These are phyloP conservation scores for Hammondia hammondi DNA, from an alignment of 169 alveolate species.

Conservation along the genomic window DNA sequence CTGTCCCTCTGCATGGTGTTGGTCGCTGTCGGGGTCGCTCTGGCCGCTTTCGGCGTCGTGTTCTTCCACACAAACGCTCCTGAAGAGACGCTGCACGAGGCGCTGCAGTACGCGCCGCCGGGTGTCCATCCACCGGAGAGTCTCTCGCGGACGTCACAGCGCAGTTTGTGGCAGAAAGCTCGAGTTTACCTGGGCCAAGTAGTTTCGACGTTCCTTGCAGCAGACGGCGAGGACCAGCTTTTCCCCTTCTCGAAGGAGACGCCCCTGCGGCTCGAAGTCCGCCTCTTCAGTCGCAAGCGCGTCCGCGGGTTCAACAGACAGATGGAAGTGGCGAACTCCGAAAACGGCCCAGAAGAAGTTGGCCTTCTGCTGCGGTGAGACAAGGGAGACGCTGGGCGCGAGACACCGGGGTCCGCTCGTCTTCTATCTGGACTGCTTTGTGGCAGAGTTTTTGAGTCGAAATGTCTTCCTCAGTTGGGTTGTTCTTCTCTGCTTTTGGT, in stretches of 20 bases:
- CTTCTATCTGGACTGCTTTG: too few relatives aligned
- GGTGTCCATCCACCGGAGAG: neutral
- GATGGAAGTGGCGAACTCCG: neutral
- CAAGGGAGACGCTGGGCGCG: neutral
- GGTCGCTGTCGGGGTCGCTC: neutral
- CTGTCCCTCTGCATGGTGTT: neutral
- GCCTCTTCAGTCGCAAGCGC: neutral
- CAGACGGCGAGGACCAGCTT: neutral
- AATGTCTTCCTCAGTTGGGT: too few relatives aligned
- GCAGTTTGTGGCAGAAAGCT: neutral
- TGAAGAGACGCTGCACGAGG: neutral
- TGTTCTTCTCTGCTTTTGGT: too few relatives aligned
- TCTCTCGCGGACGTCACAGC: neutral
- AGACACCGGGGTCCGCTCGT: neutral
- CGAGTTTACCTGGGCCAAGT: neutral
- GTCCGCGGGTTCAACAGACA: neutral
- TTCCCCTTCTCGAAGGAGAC: neutral
- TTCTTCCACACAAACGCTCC: neutral
- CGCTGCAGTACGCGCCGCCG: too few relatives aligned
- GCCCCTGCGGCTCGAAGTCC: neutral
- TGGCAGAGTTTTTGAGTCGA: too few relatives aligned
- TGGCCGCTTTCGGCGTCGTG: neutral
- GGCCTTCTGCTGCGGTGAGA: neutral
- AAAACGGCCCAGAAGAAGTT: neutral
- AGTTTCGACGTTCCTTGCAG: neutral